These are phyloP conservation scores for Fraxinus paxiana DNA, from an alignment of 305 asterid species.

Conservation along the genomic window DNA sequence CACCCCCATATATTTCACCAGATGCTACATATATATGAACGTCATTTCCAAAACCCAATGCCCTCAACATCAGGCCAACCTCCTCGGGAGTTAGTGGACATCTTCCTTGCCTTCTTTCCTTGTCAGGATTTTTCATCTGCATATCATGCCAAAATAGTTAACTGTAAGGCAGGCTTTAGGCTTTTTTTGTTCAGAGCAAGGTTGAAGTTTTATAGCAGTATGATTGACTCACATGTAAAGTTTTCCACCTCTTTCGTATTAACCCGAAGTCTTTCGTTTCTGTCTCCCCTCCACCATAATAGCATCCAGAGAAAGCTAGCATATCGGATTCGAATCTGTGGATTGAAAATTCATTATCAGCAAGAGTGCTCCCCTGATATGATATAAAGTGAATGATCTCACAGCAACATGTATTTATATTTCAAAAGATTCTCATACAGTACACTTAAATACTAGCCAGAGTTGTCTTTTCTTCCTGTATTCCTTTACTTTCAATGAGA, in stretches of 20 bases:
- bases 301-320: slow-evolving; percentile 82
- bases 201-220: not conserved
- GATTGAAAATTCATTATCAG: slow-evolving; percentile 2
- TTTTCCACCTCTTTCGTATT: slow-evolving; percentile 67
- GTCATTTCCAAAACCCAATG: slow-evolving; percentile 64
- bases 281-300: slow-evolving; percentile 67
- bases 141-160: slow-evolving; percentile 14
- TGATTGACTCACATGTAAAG: slow-evolving; percentile 50
- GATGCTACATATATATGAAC: slow-evolving; percentile 79
- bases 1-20: slow-evolving; percentile 70
- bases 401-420: not conserved
- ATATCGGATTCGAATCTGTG: slow-evolving; percentile 76
- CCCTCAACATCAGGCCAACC: slow-evolving; percentile 75
- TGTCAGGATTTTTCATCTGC: slow-evolving; percentile 55
- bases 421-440: not conserved
- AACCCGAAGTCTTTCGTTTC: slow-evolving; percentile 49
- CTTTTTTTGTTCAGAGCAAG: not conserved
- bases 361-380: not conserved
- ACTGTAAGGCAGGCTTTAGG: not conserved
- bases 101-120: slow-evolving; percentile 62
- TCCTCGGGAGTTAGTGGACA: slow-evolving; percentile 74
- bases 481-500: not conserved
- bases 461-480: not conserved
- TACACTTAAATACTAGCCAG: not conserved
- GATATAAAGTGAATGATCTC: not conserved